These are phyloP conservation scores for Cordyceps cicadae DNA, from an alignment of 2,329 filamentous ascomycete species.

Conservation along the genomic window DNA sequence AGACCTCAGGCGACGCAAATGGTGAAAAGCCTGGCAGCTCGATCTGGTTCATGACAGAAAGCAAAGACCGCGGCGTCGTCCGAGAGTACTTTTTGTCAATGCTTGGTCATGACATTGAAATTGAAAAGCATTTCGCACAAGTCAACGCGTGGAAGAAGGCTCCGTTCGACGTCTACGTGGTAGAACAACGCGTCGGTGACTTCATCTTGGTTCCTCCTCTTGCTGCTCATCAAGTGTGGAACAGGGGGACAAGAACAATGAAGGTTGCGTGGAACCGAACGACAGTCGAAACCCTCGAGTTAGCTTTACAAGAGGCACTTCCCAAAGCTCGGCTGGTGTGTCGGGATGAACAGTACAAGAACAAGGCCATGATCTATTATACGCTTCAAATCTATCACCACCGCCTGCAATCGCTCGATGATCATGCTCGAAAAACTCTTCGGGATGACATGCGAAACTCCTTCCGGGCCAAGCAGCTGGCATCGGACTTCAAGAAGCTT, in stretches of 20 bases:
- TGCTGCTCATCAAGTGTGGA: constrained; percentile 97
- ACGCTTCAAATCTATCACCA: constrained; percentile 70
- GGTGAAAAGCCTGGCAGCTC: constrained; percentile 81
- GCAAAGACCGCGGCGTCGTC: constrained; percentile 80
- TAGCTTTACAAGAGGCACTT: constrained; percentile 79
- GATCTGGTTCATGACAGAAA: constrained; percentile 98
- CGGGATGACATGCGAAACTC: constrained; percentile 36
- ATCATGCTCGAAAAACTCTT: constrained; percentile 35
- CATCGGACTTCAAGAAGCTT: constrained; percentile 72
- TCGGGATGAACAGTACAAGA: constrained; percentile 97
- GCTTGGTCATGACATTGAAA: constrained; percentile 91
- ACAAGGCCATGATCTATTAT: constrained; percentile 90
- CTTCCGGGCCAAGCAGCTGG: constrained; percentile 56
- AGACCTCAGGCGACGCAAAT: constrained; percentile 64
- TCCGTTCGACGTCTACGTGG: constrained; percentile 84
- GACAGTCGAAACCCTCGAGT: constrained; percentile 79
- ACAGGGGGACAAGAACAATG: constrained; percentile 88
- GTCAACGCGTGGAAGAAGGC: constrained; percentile 93
- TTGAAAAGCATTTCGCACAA: constrained; percentile 94
- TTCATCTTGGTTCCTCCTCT: constrained; percentile 89
- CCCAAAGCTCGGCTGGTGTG: constrained; percentile 86
- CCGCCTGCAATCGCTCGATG: constrained; percentile 48
- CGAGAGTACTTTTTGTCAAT: constrained; percentile 90
- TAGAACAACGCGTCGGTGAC: constrained; percentile 84
- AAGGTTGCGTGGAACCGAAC: constrained; percentile 98